Evolutionary conservation across 2,329 filamentous ascomycete genomes (phyloP).

Genomic region (Ophiostoma australiae): DNA sequence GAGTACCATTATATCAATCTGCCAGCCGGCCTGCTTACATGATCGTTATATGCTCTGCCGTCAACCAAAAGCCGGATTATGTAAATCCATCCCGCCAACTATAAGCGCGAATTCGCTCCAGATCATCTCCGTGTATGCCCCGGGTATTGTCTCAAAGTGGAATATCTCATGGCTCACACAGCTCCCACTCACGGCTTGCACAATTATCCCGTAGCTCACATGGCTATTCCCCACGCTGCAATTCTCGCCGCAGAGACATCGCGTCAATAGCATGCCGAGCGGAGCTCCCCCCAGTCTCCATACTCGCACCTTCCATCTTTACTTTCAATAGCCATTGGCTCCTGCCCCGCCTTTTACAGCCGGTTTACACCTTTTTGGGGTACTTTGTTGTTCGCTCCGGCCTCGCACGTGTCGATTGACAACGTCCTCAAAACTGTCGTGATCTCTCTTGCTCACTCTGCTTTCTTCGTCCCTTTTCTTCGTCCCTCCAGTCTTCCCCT

Average conservation of each 20-base stretch:
- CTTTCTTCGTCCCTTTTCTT: background rate
- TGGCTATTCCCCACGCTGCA: background rate
- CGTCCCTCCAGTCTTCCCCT: background rate
- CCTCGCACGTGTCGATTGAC: constrained; percentile 7
- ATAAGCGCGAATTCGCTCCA: background rate
- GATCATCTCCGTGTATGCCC: background rate
- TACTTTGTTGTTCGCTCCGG: background rate
- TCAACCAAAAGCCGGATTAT: background rate
- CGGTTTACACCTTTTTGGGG: constrained; percentile 7
- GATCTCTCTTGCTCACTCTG: constrained; percentile 6
- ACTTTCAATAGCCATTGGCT: background rate
- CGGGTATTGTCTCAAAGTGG: constrained; percentile 1
- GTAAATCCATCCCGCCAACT: background rate
- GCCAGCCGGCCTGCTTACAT: background rate
- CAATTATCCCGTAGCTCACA: background rate
- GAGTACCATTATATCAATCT: background rate
- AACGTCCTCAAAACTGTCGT: constrained; percentile 11
- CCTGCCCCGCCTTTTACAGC: constrained; percentile 18
- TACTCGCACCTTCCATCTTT: background rate
- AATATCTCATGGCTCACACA: background rate
- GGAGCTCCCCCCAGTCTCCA: constrained; percentile 5
- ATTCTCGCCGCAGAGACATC: background rate
- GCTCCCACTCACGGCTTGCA: background rate
- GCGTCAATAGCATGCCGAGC: constrained; percentile 17
- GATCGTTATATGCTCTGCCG: background rate